Conservation (phyloP, 208 protist genomes). For the Angomonas deanei region DNA sequence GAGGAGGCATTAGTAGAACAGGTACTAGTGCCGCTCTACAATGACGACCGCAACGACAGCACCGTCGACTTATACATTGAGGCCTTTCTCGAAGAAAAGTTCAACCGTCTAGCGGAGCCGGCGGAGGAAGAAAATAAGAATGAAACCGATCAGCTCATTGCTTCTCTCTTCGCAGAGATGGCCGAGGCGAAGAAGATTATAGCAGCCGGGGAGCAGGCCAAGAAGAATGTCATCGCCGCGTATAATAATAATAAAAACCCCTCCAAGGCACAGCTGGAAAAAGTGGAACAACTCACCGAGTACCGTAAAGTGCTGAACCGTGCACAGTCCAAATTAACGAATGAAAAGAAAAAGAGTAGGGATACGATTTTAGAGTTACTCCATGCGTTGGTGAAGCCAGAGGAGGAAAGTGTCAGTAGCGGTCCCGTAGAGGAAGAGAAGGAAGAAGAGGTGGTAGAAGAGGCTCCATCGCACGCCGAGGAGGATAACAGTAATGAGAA, state of each 20-base stretch:
- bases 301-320: constrained; percentile 16
- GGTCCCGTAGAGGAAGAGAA: not conserved
- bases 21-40: too few relatives aligned
- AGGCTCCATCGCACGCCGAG: not conserved
- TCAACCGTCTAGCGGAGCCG: not conserved
- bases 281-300: constrained; percentile 17
- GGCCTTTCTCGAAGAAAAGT: too few relatives aligned
- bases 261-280: constrained; percentile 32
- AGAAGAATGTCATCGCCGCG: constrained; percentile 14
- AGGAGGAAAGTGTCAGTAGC: too few relatives aligned
- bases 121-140: not conserved
- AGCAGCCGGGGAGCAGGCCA: not conserved
- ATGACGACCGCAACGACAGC: not conserved
- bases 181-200: not conserved
- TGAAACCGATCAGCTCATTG: not conserved
- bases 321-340: constrained; percentile 11
- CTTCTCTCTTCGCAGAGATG: too few relatives aligned
- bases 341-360: constrained; percentile 11
- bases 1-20: too few relatives aligned
- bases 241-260: constrained; percentile 17
- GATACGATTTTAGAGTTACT: not conserved
- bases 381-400: not conserved
- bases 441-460: not conserved
- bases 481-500: not conserved
- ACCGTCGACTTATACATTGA: not conserved